phyloP scores from a whole-genome alignment of 1,284 basidiomycete species.

The Melampsora larici-populina region DNA sequence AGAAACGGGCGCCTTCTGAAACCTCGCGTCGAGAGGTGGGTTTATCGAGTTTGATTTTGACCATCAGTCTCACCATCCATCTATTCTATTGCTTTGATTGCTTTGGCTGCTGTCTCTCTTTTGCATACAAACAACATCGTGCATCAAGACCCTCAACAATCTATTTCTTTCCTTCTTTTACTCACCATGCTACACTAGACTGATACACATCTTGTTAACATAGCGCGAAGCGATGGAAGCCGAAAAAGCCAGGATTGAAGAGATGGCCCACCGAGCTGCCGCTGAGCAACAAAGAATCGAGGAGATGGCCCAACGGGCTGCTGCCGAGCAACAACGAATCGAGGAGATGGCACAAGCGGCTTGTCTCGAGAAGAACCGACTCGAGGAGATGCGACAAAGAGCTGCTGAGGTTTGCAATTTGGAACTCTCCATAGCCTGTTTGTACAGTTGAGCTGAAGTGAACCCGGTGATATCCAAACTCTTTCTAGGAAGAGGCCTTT shows the following conservation, averaged over 20 bases:
- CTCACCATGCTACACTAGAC: too few relatives aligned
- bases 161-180: too few relatives aligned
- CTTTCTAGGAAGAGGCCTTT: slow-evolving; percentile 20
- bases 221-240: background rate
- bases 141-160: too few relatives aligned
- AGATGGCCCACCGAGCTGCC: slow-evolving; percentile 11
- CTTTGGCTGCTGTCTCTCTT: too few relatives aligned
- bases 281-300: slow-evolving; percentile 21
- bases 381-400: slow-evolving; percentile 20
- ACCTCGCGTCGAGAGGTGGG: background rate
- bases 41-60: background rate
- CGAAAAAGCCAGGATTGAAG: slow-evolving; percentile 1
- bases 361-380: slow-evolving; percentile 1
- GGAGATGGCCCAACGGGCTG: slow-evolving; percentile 10
- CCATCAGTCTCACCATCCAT: background rate
- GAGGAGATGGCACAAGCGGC: slow-evolving; percentile 35
- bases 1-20: slow-evolving; percentile 16
- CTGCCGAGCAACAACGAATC: slow-evolving; percentile 25
- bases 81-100: background rate
- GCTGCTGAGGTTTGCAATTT: slow-evolving; percentile 18
- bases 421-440: background rate
- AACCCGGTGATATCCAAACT: background rate
- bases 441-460: background rate
- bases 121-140: too few relatives aligned
- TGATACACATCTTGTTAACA: background rate